phyloP scores from a whole-genome alignment of 2,329 filamentous ascomycete genomes.

The Phialocephala sp. region DNA sequence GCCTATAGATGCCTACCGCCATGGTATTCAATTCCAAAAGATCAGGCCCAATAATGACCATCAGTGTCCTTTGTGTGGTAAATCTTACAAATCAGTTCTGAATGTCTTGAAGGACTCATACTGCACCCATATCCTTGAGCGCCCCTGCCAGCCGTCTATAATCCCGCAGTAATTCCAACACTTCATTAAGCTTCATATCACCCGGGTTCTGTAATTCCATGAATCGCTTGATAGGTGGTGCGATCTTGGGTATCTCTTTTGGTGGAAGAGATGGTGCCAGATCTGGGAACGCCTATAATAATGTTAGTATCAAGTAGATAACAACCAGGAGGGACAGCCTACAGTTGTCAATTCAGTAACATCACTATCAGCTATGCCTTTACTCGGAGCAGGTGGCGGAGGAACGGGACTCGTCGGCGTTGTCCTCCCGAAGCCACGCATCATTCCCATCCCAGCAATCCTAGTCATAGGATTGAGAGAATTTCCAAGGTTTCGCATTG shows the following conservation, averaged over 20 bases:
- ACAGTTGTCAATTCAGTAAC: constrained; percentile 60
- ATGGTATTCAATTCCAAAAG: neutral
- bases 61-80: neutral
- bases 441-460: constrained; percentile 74
- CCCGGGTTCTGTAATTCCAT: constrained; percentile 73
- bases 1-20: neutral
- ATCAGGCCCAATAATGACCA: neutral
- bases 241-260: constrained; percentile 60
- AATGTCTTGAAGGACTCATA: constrained; percentile 42
- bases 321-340: constrained; percentile 38
- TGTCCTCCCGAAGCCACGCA: constrained; percentile 75
- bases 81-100: neutral
- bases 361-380: constrained; percentile 54
- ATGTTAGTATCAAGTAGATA: constrained; percentile 21
- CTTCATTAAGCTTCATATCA: constrained; percentile 75
- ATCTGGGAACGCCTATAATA: constrained; percentile 62
- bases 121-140: constrained; percentile 66
- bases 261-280: constrained; percentile 60
- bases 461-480: constrained; percentile 83
- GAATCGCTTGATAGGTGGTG: constrained; percentile 74
- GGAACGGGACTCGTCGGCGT: constrained; percentile 45
- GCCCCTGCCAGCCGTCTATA: constrained; percentile 74
- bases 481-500: constrained; percentile 80
- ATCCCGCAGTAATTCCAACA: constrained; percentile 73
- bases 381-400: constrained; percentile 48